These are phyloP conservation scores for Baudoinia panamericana DNA, from an alignment of 495 filamentous ascomycete genomes.

Conservation along the genomic window DNA sequence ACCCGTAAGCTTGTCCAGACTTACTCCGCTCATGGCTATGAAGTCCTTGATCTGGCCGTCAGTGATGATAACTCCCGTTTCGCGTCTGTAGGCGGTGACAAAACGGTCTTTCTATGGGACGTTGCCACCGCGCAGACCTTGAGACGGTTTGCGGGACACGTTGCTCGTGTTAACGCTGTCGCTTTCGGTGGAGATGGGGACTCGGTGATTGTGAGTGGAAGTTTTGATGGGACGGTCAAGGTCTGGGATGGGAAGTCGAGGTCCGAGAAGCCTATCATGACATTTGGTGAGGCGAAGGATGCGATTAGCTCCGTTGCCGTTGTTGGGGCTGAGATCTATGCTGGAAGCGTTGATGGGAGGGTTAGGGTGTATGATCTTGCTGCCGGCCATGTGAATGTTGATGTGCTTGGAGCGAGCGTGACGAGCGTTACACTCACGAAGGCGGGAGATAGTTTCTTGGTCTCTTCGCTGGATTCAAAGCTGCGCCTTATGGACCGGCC, in stretches of 20 bases:
- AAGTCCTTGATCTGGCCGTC: conserved; percentile 68
- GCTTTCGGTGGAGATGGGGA: conserved; percentile 62
- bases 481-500: conserved; percentile 70
- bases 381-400: conserved; percentile 58
- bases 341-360: conserved; percentile 76
- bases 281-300: conserved; percentile 65
- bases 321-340: conserved; percentile 43
- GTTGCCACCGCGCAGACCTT: conserved; percentile 62
- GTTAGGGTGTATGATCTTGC: conserved; percentile 79
- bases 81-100: conserved; percentile 72
- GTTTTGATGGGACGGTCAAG: conserved; percentile 56
- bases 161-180: conserved; percentile 63
- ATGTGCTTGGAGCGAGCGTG: conserved; percentile 46
- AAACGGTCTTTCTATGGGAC: conserved; percentile 86
- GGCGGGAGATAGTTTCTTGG: conserved; percentile 62
- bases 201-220: conserved; percentile 51
- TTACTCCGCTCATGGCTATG: conserved; percentile 82
- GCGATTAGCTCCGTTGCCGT: conserved; percentile 52
- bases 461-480: conserved; percentile 59
- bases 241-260: conserved; percentile 68
- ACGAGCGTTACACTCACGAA: conserved; percentile 58
- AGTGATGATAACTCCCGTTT: conserved; percentile 68
- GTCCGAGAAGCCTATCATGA: conserved; percentile 58
- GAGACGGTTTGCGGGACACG: conserved; percentile 49
- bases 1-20: conserved; percentile 56